Evolutionary conservation across 148 eudicot species (phyloP), one percentile per base, ranked within the genome.

Genomic region (Selenicereus undatus): DNA sequence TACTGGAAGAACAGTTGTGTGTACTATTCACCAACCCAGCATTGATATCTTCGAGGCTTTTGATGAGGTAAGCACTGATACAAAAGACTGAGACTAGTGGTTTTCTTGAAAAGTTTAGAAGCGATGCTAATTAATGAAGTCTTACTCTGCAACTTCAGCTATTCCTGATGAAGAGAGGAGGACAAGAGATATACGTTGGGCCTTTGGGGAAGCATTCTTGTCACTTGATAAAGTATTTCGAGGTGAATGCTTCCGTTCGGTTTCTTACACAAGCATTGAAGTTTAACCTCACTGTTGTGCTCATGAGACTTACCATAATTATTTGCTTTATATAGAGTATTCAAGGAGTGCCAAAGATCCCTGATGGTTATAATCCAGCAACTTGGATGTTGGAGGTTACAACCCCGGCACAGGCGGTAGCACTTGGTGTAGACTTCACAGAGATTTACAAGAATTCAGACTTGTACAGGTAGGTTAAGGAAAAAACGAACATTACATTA

Each of bases 1-100:
- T 77, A 93, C 97, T 4, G 95, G 97, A 81, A 86, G 97, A 84
- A 93, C 97, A 7, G 93, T 93, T 65, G 97, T 93, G 13, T 93
- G 93, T 87, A 93, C 94, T 84, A 93, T 93, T 58, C 97, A 93
- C 81, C 97, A 93, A 82, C 97, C 97, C 65, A 89, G 95, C 83
- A 91, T 93, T 18, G 95, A 93, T 83, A 91, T 93, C 12, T 92
- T 93, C 79, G 97, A 93, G 83, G 89, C 97, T 76, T 93, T 93
- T 79, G 97, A 93, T 80, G 95, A 93, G 92, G 95, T 93, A 69
- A 73, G 74, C 48, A 58, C 51, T 51, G 0, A 51, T 50, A 4
- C 62, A 42, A 56, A 21, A 17, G 14, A 27, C 24, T 4, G 9
- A 58, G 7, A 70, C 66, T 43, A 32, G 16, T 64, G 35, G 16